Percentiles rank a stretch among this genome's conserved stretches.
These are phyloP conservation scores for Tuber brumale DNA, from an alignment of 495 filamentous ascomycete genomes.

Conservation along the genomic window DNA sequence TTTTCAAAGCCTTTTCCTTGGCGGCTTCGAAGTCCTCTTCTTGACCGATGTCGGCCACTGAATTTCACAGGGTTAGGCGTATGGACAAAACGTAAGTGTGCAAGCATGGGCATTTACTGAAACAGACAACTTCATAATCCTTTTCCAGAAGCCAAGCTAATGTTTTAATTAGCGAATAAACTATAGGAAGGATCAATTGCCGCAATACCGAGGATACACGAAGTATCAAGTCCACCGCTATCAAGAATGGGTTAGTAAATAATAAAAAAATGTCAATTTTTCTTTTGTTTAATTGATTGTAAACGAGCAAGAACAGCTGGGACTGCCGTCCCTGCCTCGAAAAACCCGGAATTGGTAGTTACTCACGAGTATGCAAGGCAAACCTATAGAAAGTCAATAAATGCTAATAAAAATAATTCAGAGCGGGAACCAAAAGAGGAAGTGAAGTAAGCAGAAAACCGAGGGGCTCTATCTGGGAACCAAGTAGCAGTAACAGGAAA, in stretches of 20 bases:
- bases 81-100: neutral
- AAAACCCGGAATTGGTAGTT: neutral
- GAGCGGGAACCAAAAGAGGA: neutral
- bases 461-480: neutral
- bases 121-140: conserved; percentile 62
- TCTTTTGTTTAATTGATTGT: conserved; percentile 6
- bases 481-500: neutral
- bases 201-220: conserved; percentile 50
- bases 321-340: neutral
- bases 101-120: conserved; percentile 46
- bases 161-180: conserved; percentile 39
- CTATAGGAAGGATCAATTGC: conserved; percentile 9
- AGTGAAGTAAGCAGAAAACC: neutral
- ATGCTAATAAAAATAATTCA: conserved; percentile 5
- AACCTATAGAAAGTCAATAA: conserved; percentile 37
- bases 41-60: conserved; percentile 61
- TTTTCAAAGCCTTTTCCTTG: conserved; percentile 59
- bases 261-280: neutral
- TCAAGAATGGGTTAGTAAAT: conserved; percentile 7
- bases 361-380: conserved; percentile 47
- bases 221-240: conserved; percentile 60
- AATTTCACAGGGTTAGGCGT: conserved; percentile 41
- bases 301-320: conserved; percentile 14
- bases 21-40: conserved; percentile 63
- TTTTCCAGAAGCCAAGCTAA: conserved; percentile 61